Conservation (phyloP, 495 filamentous ascomycete genomes). For the Podospora anserina region DNA sequence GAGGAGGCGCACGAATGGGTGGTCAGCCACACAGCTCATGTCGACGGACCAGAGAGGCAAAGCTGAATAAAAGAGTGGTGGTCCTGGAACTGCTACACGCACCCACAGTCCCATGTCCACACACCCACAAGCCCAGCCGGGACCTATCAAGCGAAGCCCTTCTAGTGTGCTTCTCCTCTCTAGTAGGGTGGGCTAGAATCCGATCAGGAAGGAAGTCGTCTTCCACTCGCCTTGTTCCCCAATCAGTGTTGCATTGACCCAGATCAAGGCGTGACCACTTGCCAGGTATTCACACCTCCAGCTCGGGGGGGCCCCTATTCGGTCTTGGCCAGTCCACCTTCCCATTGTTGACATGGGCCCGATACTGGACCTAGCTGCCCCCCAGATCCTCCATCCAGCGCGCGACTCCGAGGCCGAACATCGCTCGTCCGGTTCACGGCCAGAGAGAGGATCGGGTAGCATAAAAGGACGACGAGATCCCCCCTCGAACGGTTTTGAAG, state of each 20-base stretch:
- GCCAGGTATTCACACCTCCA: background rate
- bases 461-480: background rate
- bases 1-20: background rate
- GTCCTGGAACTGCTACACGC: background rate
- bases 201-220: constrained; percentile 28
- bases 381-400: background rate
- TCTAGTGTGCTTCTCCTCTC: constrained; percentile 5
- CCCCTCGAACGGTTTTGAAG: background rate
- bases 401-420: background rate
- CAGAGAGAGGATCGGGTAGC: background rate
- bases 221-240: background rate
- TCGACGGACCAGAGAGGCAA: background rate
- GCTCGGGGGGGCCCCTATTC: background rate
- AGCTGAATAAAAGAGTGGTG: background rate
- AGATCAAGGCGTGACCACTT: background rate
- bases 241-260: constrained; percentile 14
- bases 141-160: background rate
- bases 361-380: background rate
- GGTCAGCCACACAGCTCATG: background rate
- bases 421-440: background rate
- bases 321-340: background rate
- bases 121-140: background rate
- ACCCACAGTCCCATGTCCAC: background rate
- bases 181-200: constrained; percentile 4
- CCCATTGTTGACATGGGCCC: background rate